Conservation (phyloP, 176 grass and related monocot species). For the Tuctoria greenei region DNA sequence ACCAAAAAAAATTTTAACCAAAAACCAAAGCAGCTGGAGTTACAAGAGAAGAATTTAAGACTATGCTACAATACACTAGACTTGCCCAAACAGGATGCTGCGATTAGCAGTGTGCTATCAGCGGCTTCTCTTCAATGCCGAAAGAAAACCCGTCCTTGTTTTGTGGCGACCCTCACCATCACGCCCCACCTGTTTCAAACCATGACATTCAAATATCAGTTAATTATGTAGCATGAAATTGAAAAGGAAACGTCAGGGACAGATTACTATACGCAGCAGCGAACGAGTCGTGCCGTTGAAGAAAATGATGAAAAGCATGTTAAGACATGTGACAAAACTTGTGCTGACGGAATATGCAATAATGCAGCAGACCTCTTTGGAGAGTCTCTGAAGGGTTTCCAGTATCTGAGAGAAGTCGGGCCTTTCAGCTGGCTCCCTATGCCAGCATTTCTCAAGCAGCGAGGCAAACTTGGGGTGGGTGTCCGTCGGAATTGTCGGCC, state of each 20-base stretch:
- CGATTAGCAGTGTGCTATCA: constrained; percentile 15
- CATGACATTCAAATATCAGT: background rate
- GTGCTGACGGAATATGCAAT: background rate
- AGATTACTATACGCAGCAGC: background rate
- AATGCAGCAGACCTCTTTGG: constrained; percentile 82
- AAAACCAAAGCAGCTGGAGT: background rate
- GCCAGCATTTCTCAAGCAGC: constrained; percentile 73
- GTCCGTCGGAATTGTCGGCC: constrained; percentile 71
- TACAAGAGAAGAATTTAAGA: background rate
- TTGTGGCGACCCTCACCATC: constrained; percentile 39
- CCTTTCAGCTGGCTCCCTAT: constrained; percentile 55
- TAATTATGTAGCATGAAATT: background rate
- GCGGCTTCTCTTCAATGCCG: constrained; percentile 53
- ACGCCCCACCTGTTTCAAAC: constrained; percentile 45
- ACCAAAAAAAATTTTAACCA: background rate
- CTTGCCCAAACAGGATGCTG: background rate
- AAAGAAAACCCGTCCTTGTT: constrained; percentile 50
- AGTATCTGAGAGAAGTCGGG: constrained; percentile 73
- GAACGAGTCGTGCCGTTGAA: background rate
- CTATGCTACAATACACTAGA: constrained; percentile 3
- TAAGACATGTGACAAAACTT: too few species aligned
- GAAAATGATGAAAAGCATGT: background rate
- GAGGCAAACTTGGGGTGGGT: constrained; percentile 57
- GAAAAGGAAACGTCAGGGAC: background rate
- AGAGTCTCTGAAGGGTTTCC: constrained; percentile 53